Evolutionary conservation across 169 alveolate species (phyloP), one percentile per base, ranked within the genome.

Genomic region (Cardiosporidium cionae): DNA sequence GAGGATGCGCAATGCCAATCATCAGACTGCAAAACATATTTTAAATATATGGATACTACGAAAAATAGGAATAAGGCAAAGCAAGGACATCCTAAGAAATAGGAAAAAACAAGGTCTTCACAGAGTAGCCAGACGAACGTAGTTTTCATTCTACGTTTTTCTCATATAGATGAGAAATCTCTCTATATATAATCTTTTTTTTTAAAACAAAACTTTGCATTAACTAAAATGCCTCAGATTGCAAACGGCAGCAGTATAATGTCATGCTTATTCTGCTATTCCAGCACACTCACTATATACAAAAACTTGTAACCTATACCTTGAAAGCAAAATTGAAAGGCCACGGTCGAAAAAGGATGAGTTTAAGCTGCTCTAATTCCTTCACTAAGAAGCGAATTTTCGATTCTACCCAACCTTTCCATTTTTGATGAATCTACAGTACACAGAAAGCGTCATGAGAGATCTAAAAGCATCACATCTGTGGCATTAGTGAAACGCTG

Each of bases 321-420:
- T 44, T 44, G 58, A 16, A 44, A 16, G 58, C 16, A 44, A 16
- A 44, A n/a, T 44, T 16, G 58, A 44, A 16, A 22, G 85, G 85
- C 85, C 85, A 79, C 7, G 85, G 85, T 1, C 83, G 54, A 32
- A 79, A 78, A 62, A 75, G 76, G 5, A 79, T 76, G 7, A 70
- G 77, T 32, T 53, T 68, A 33, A 84, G 70, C 7, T 79, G 65
- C 44, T 84, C 89, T 7, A 84, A 74, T 33, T 76, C 65, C 52
- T 82, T 44, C 1, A 80, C 85, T 23, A 84, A 65, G 53, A 81
- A 82, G 33, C 89, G 72, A 7, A 84, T 65, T 52, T 84, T 84
- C 25, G 87, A 80, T 36, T 84, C 89, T 34, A 84, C 75, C 89
- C 89, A 84, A 1, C 89, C 89, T 7, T 52, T 27, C 89, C 89